Conservation (phyloP, 139 green algal species). For the Haematococcus lacustris region DNA sequence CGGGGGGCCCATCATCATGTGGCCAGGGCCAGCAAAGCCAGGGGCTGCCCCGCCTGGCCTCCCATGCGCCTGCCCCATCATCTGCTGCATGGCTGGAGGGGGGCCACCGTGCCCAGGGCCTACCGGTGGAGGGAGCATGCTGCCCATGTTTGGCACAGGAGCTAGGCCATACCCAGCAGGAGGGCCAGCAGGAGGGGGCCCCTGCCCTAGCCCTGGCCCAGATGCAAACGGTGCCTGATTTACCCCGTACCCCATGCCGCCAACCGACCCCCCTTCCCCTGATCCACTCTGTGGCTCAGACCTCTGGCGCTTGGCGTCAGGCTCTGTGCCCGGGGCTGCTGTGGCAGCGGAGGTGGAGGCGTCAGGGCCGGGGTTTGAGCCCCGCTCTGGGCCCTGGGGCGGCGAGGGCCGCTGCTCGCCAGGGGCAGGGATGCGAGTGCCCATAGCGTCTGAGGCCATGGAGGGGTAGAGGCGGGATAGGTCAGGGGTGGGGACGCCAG, state of each 20-base stretch:
- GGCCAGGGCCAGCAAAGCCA: neutral
- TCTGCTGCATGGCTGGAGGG: no score
- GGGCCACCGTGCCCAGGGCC: neutral
- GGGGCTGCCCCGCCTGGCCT: neutral
- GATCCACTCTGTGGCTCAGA: neutral
- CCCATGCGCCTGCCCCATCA: neutral
- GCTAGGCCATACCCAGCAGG: neutral
- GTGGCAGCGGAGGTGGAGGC: neutral
- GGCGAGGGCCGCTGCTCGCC: neutral
- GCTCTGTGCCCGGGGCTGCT: neutral
- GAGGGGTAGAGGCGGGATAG: constrained; percentile 24
- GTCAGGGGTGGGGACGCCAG: no score
- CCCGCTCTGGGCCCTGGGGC: neutral
- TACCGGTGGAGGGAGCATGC: neutral
- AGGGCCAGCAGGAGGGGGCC: neutral
- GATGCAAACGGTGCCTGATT: neutral
- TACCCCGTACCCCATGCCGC: neutral
- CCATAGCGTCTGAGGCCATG: constrained; percentile 43
- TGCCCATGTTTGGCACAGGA: neutral
- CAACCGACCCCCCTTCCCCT: no score
- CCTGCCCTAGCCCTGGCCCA: neutral
- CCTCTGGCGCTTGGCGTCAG: neutral
- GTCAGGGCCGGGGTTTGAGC: neutral
- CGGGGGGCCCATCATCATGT: neutral
- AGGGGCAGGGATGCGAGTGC: constrained; percentile 26